Percentiles rank a stretch among this genome's conserved stretches.
phyloP scores from a whole-genome alignment of 2,329 filamentous ascomycete genomes.

The Immersiporthe knoxdaviesiana region DNA sequence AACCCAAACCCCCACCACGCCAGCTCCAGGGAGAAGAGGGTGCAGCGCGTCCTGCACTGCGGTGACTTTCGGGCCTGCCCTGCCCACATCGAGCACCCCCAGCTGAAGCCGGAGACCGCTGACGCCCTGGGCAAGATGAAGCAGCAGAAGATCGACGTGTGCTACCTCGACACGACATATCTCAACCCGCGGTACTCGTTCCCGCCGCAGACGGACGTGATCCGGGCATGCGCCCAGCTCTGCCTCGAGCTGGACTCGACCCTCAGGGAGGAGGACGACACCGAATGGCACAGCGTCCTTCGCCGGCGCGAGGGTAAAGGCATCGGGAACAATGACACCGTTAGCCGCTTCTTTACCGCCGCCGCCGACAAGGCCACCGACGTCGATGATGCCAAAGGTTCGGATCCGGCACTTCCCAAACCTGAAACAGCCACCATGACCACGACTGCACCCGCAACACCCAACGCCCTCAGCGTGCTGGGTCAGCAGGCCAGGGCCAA shows the following conservation, averaged over 20 bases:
- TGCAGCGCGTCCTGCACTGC: constrained; percentile 87
- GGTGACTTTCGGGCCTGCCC: constrained; percentile 93
- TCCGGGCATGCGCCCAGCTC: constrained; percentile 83
- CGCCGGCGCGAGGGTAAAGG: constrained; percentile 37
- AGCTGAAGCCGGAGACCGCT: constrained; percentile 74
- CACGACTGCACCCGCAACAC: constrained; percentile 2
- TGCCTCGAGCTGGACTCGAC: constrained; percentile 60
- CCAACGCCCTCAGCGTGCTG: constrained; percentile 35
- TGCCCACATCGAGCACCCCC: constrained; percentile 79
- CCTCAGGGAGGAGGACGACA: constrained; percentile 44
- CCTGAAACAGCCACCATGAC: too few species aligned
- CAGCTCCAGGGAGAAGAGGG: constrained; percentile 52
- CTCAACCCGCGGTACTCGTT: constrained; percentile 95
- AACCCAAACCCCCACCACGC: constrained; percentile 13
- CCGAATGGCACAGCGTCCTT: constrained; percentile 50
- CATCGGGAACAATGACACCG: constrained; percentile 45
- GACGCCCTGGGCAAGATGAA: constrained; percentile 71
- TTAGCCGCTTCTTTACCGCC: constrained; percentile 56
- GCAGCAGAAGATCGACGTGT: constrained; percentile 90
- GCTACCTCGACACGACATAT: constrained; percentile 97
- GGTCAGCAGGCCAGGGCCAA: constrained; percentile 26
- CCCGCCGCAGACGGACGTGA: constrained; percentile 84
- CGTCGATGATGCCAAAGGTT: constrained; percentile 31
- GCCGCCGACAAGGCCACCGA: constrained; percentile 34
- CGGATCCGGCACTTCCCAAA: constrained; percentile 28